Evolutionary conservation across 768 basidiomycete species (phyloP), one percentile per base, ranked within the genome.

Genomic region (Psilocybe tampanensis): DNA sequence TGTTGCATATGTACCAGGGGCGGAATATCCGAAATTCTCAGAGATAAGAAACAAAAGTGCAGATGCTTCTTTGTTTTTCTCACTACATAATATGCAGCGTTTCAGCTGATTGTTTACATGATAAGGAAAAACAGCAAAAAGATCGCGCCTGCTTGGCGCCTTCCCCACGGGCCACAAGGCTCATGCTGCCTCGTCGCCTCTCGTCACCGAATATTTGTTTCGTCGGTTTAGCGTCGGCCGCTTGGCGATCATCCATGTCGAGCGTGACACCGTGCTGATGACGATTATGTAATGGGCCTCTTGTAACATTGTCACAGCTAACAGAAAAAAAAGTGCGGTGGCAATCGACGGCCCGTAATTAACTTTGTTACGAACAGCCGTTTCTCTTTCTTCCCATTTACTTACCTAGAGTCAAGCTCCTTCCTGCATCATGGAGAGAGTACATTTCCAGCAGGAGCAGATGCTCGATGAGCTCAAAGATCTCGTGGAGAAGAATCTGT

Each of bases 381-480:
- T 49, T 17, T 7, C 34, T 43, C 52, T 48, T 32, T 42, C 47
- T 47, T 9, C 32, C 17, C 33, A 23, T 19, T 9, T 15, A 33
- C 13, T 13, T 24, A 4, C 3, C 41, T 5, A 42, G 1, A 26
- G 18, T 17, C 19, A 6, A 26, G 22, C 42, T 13, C 56, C n/a
- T 12, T 11, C 23, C 44, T 13, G 12, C 52, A 72, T 21, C 58
- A 95, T 98, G 95, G 95, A 98, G 81, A 84, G 92, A 62, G 94
- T 96, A 0, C 90, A 96, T 57, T 95, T 89, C 65, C 87, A 95
- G 73, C 91, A 95, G 72, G 94, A 96, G 86, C 68, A 90, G 84
- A 95, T 95, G 86, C 91, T 96, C 84, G 84, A 88, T 45, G 95
- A 97, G 86, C 89, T 96, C 69, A 95, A 93, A 73, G 94, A 95